Conservation (phyloP, 2,329 filamentous ascomycete genomes). For the Talaromyces sp. region DNA sequence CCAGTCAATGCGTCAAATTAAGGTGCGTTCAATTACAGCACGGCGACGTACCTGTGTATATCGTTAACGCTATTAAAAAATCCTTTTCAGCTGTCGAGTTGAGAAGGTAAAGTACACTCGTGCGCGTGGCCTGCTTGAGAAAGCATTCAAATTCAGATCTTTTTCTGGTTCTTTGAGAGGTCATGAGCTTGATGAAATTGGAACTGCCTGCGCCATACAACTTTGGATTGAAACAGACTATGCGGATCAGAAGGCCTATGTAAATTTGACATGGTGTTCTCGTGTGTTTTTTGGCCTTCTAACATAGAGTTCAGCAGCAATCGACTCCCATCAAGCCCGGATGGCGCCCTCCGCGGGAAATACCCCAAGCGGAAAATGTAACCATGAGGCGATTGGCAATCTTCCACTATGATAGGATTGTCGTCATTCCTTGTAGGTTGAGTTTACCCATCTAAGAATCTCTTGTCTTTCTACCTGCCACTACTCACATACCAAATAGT, state of each 20-base stretch:
- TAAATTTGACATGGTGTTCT: not conserved
- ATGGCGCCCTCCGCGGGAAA: not conserved
- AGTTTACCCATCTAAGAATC: not conserved
- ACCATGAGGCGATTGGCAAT: not conserved
- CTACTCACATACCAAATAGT: not conserved
- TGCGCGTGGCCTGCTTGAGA: not conserved
- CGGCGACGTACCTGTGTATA: not conserved
- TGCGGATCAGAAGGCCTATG: not conserved
- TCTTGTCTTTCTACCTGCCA: not conserved
- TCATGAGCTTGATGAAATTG: not conserved
- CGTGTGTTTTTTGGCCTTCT: not conserved
- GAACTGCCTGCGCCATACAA: not conserved
- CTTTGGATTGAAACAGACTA: not conserved
- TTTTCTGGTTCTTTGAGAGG: not conserved
- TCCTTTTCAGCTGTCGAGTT: not conserved
- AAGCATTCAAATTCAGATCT: not conserved
- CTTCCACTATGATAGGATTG: not conserved
- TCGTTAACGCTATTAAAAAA: not conserved
- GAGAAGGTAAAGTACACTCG: not conserved
- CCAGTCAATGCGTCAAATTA: not conserved
- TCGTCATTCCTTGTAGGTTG: not conserved
- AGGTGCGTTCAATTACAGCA: not conserved
- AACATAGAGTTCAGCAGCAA: not conserved
- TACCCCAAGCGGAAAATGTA: not conserved
- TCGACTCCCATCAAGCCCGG: not conserved